phyloP scores from a whole-genome alignment of 2,329 filamentous ascomycete genomes.

The Colletotrichum magnum region DNA sequence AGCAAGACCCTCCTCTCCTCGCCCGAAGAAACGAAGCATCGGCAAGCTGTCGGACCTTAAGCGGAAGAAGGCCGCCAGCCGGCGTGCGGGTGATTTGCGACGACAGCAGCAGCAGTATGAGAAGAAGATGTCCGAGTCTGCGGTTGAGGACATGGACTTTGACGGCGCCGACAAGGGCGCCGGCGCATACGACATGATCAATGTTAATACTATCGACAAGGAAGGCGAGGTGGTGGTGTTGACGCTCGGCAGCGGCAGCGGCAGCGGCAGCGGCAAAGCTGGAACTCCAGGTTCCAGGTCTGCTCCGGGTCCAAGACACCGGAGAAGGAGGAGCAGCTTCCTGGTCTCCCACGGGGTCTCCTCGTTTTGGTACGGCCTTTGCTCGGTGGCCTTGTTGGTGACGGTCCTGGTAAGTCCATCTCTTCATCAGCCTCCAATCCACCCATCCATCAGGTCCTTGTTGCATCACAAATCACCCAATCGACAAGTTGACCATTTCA shows the following conservation, averaged over 20 bases:
- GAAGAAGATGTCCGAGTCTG: background rate
- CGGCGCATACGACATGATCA: constrained; percentile 1
- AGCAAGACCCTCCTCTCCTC: constrained; percentile 8
- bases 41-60: constrained; percentile 26
- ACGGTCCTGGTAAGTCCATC: constrained; percentile 36
- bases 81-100: constrained; percentile 21
- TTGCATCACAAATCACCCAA: constrained; percentile 23
- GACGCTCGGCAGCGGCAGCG: constrained; percentile 11
- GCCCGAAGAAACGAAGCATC: background rate
- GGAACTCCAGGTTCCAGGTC: background rate
- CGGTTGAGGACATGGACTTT: constrained; percentile 11
- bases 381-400: constrained; percentile 38
- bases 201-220: background rate
- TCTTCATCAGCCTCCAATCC: no score
- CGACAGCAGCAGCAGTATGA: background rate
- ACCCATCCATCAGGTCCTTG: background rate
- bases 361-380: constrained; percentile 41
- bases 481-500: constrained; percentile 11
- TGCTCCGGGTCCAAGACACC: constrained; percentile 17
- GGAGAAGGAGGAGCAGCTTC: constrained; percentile 41
- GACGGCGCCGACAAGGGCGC: constrained; percentile 1
- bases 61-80: constrained; percentile 18
- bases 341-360: constrained; percentile 41
- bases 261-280: background rate
- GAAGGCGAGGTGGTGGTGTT: constrained; percentile 10